These are phyloP conservation scores for Chaetomium sp. DNA, from an alignment of 2,329 filamentous ascomycete species.

Conservation along the genomic window DNA sequence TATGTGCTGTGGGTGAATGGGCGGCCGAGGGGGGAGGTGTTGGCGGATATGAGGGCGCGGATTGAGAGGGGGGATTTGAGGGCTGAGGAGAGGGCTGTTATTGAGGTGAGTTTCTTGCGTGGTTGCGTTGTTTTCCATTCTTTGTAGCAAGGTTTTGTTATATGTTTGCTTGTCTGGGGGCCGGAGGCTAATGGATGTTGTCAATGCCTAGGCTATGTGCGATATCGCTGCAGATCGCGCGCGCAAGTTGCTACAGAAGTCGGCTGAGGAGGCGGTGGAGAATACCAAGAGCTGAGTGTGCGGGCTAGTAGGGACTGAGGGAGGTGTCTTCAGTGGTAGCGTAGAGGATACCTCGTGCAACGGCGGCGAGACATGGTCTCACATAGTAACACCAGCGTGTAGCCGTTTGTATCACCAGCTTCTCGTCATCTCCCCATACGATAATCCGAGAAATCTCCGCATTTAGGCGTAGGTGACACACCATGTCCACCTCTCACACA, in stretches of 20 bases:
- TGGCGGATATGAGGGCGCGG: conserved; percentile 76
- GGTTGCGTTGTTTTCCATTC: conserved; percentile 16
- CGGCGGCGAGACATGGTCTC: no score
- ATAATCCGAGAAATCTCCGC: no score
- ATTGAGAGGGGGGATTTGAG: conserved; percentile 69
- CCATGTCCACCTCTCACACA: no score
- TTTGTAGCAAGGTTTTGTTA: neutral
- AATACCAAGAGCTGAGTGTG: conserved; percentile 3
- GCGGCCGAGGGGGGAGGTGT: conserved; percentile 69
- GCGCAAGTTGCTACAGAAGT: conserved; percentile 54
- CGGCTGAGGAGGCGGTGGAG: conserved; percentile 15
- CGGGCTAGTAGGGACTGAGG: neutral
- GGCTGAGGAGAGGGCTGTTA: conserved; percentile 70
- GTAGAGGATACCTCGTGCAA: no score
- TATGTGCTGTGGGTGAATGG: conserved; percentile 95
- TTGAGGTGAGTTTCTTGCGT: conserved; percentile 60
- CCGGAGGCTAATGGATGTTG: conserved; percentile 26
- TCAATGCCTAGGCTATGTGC: conserved; percentile 73
- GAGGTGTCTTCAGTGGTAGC: neutral
- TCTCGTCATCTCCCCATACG: no score
- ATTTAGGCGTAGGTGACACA: no score
- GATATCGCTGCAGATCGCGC: conserved; percentile 84
- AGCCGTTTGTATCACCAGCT: no score
- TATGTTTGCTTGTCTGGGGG: neutral
- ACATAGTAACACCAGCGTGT: no score